Conservation (phyloP, 768 basidiomycete genomes). For the Amanita phalloides region DNA sequence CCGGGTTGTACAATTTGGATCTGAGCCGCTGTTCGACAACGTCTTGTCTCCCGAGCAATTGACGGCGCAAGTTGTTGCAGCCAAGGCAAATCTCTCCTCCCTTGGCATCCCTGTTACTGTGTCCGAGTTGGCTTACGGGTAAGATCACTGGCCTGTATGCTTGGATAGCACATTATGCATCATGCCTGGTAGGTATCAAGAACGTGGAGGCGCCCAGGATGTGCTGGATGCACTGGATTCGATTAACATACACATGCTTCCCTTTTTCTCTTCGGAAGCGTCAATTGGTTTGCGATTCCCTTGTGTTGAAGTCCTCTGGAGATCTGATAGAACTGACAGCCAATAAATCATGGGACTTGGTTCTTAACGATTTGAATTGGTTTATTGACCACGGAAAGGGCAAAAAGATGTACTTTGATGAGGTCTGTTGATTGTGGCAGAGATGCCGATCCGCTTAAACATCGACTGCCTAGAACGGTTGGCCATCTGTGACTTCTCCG, state of each 20-base stretch:
- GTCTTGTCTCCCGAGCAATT: constrained; percentile 33
- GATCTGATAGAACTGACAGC: constrained; percentile 16
- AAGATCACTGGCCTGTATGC: constrained; percentile 11
- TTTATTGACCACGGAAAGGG: constrained; percentile 42
- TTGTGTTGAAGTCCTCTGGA: neutral
- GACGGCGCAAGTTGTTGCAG: constrained; percentile 31
- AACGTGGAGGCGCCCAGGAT: constrained; percentile 37
- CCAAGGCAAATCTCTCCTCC: constrained; percentile 30
- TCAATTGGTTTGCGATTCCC: constrained; percentile 26
- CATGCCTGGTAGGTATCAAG: constrained; percentile 20
- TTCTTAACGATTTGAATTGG: constrained; percentile 40
- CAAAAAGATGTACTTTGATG: constrained; percentile 55
- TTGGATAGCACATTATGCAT: neutral
- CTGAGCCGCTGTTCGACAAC: constrained; percentile 43
- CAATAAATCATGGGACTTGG: constrained; percentile 39
- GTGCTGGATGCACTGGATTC: constrained; percentile 41
- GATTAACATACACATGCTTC: constrained; percentile 50
- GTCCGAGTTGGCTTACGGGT: constrained; percentile 37
- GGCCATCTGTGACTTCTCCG: constrained; percentile 45
- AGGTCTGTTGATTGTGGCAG: constrained; percentile 21
- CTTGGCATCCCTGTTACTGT: constrained; percentile 48
- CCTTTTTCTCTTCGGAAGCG: constrained; percentile 39
- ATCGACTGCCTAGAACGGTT: constrained; percentile 37
- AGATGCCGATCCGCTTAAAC: neutral
- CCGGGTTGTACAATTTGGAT: constrained; percentile 46